Conservation (phyloP, 2,329 filamentous ascomycete species). For the Botrytis elliptica region DNA sequence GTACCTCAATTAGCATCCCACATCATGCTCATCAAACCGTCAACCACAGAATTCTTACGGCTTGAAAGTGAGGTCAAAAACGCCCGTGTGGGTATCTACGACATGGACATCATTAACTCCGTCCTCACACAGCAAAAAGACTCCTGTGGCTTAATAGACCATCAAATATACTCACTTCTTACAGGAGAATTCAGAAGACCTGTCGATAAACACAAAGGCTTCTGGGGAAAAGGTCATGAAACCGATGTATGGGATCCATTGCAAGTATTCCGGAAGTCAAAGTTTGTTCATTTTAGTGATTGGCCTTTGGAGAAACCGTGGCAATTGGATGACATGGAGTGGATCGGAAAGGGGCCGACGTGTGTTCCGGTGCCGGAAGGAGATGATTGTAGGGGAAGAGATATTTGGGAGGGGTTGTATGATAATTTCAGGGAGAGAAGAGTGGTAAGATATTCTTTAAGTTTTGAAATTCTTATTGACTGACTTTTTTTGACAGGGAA, state of each 20-base stretch:
- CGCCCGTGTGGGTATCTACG: constrained; percentile 43
- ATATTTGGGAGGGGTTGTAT: constrained; percentile 35
- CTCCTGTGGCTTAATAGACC: constrained; percentile 52
- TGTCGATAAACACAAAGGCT: constrained; percentile 47
- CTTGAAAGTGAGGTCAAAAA: constrained; percentile 35
- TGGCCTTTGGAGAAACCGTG: constrained; percentile 60
- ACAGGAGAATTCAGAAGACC: constrained; percentile 55
- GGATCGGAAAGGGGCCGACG: constrained; percentile 23
- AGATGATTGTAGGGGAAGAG: constrained; percentile 31
- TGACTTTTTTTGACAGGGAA: neutral
- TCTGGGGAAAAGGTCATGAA: constrained; percentile 45
- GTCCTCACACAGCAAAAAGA: constrained; percentile 37
- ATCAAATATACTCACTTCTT: constrained; percentile 54
- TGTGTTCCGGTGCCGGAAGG: constrained; percentile 25
- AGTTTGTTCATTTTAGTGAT: constrained; percentile 60
- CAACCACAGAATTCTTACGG: constrained; percentile 48
- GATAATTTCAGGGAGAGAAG: constrained; percentile 32
- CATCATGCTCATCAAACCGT: constrained; percentile 57
- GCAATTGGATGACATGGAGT: constrained; percentile 40
- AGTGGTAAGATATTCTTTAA: constrained; percentile 21
- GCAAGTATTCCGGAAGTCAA: constrained; percentile 49
- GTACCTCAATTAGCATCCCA: constrained; percentile 50
- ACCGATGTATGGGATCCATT: constrained; percentile 51
- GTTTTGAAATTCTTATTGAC: neutral
- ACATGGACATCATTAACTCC: constrained; percentile 56